These are phyloP conservation scores for Suillus paluster DNA, from an alignment of 768 basidiomycete species.

Conservation along the genomic window DNA sequence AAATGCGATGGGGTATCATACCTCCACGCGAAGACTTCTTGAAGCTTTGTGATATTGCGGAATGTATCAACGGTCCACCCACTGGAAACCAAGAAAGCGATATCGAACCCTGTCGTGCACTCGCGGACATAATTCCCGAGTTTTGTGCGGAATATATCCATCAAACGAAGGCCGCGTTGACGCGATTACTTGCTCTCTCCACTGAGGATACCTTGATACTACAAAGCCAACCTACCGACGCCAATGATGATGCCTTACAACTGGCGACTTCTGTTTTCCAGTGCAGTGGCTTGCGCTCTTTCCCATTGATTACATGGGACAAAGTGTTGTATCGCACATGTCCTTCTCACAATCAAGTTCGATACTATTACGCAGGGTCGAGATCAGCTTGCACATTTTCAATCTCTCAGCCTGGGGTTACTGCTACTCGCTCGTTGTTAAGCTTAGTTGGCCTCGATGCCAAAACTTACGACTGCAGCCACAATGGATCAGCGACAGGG, in stretches of 20 bases:
- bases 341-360: neutral
- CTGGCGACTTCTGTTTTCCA: constrained; percentile 4
- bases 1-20: neutral
- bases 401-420: neutral
- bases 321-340: neutral
- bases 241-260: neutral
- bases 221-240: neutral
- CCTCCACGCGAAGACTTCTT: neutral
- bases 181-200: neutral
- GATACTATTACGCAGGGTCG: neutral
- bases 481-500: neutral
- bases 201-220: neutral
- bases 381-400: neutral
- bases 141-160: neutral
- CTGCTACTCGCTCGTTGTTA: neutral
- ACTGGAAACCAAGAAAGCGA: neutral
- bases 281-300: neutral
- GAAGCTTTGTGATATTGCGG: neutral
- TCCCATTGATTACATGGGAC: constrained; percentile 1
- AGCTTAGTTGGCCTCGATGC: neutral
- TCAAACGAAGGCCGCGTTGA: neutral
- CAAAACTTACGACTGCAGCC: neutral
- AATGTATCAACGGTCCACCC: neutral
- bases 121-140: neutral
- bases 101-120: neutral